phyloP scores from a whole-genome alignment of 2,329 filamentous ascomycete species.

The Ophiostoma perfectum region DNA sequence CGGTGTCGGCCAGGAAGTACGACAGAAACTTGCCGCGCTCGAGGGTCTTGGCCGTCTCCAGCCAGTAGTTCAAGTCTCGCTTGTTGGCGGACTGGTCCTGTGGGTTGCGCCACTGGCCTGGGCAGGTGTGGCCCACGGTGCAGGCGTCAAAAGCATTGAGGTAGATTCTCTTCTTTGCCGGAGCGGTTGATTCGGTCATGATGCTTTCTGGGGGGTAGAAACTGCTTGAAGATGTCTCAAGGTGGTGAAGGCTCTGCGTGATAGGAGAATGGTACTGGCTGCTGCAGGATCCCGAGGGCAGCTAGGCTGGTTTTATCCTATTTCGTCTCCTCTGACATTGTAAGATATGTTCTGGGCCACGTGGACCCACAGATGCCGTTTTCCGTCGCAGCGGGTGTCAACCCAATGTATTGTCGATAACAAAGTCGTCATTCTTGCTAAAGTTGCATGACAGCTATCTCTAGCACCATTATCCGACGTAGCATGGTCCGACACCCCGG shows the following conservation, averaged over 20 bases:
- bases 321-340: too few relatives aligned
- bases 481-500: not conserved
- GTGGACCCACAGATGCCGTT: not conserved
- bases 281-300: not conserved
- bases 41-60: conserved; percentile 13
- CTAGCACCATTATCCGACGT: not conserved
- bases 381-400: not conserved
- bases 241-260: not conserved
- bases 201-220: not conserved
- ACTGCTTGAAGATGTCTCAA: not conserved
- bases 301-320: not conserved
- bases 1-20: conserved; percentile 22
- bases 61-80: conserved; percentile 14
- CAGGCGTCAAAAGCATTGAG: not conserved
- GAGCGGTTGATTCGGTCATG: not conserved
- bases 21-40: conserved; percentile 19
- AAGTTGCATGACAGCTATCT: conserved; percentile 3
- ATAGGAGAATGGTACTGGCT: not conserved
- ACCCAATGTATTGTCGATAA: not conserved
- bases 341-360: not conserved
- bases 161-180: conserved; percentile 1
- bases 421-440: conserved; percentile 3
- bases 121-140: conserved; percentile 14
- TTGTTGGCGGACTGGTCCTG: conserved; percentile 14
- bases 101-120: conserved; percentile 22